Evolutionary conservation across 345 rosid genomes (phyloP), one percentile per base, ranked within the genome.

Genomic region (Eucalyptus microcorys): DNA sequence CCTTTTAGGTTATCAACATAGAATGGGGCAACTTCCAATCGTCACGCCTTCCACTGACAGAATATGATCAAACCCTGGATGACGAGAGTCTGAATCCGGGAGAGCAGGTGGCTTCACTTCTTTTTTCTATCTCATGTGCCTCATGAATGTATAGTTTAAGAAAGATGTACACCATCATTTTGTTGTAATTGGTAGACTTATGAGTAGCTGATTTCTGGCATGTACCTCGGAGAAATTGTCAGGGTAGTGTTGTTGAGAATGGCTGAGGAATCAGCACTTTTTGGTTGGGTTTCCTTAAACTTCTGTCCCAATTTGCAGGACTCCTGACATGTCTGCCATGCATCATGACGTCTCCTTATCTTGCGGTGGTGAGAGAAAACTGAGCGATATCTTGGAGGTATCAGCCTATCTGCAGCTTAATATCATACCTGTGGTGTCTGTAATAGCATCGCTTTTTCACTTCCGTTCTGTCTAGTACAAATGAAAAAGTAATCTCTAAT

Each of bases 21-120:
- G 98, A 96, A 87, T 96, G 98, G 96, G 97, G 98, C 88, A 94
- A 90, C 90, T 96, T 96, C 91, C 86, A 92, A 81, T 95, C 96
- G 88, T 94, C 97, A 2, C 96, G 94, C 91, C 94, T 96, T 91
- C 96, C 96, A 9, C 71, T 94, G 87, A 94, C 96, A 37, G 95
- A 95, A 87, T 95, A 92, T 91, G 97, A 95, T 90, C 90, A 91
- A 6, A 92, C 88, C 19, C 89, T 96, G 59, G 98, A 96, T 89
- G 90, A 19, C 1, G 96, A 93, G 86, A 93, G 95, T 88, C 87
- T 94, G 91, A 94, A 95, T 87, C 97, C 97, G 1, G 98, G 96
- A 86, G 98, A 96, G 86, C 97, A 96, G 97, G 97, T 95, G 48
- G 76, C 47, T 15, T 52, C 42, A 43, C 83, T 88, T 88, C 40